Conservation (phyloP, 164 flowering plant genomes). For the Vitis rotundifolia region DNA sequence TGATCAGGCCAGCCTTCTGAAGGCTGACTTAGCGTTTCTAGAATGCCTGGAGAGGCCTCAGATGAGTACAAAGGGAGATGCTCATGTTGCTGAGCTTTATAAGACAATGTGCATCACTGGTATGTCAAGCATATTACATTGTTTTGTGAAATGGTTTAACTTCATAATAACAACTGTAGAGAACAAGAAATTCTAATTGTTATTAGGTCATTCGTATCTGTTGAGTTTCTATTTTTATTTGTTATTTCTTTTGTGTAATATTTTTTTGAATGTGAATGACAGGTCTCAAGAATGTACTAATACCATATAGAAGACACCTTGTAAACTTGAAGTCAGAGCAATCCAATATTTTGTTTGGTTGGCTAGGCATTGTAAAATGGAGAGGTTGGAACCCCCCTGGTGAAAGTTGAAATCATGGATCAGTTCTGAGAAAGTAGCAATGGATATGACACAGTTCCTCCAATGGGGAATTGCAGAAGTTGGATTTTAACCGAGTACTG, state of each 20-base stretch:
- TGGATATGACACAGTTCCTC: neutral
- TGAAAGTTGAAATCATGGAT: constrained; percentile 21
- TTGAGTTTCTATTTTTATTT: neutral
- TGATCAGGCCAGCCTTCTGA: constrained; percentile 80
- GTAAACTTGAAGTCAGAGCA: constrained; percentile 54
- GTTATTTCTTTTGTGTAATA: too few species aligned
- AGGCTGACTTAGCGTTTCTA: constrained; percentile 91
- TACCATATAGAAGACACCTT: constrained; percentile 81
- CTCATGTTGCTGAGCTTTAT: constrained; percentile 58
- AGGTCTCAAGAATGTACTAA: constrained; percentile 79
- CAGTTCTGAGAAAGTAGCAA: neutral
- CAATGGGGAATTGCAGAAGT: neutral
- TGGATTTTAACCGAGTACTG: neutral
- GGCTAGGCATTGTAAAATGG: constrained; percentile 56
- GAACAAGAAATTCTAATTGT: neutral
- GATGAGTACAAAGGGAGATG: constrained; percentile 62
- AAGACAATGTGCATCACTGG: constrained; percentile 90
- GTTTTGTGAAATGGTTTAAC: neutral
- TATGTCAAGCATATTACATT: constrained; percentile 13
- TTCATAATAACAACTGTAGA: neutral
- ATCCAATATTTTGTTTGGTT: constrained; percentile 41
- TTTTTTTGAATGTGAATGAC: constrained; percentile 16
- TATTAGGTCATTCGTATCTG: neutral
- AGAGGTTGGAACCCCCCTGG: constrained; percentile 26
- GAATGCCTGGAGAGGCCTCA: constrained; percentile 86